phyloP scores from a whole-genome alignment of 495 filamentous ascomycete genomes.

The Penicillium soppii region DNA sequence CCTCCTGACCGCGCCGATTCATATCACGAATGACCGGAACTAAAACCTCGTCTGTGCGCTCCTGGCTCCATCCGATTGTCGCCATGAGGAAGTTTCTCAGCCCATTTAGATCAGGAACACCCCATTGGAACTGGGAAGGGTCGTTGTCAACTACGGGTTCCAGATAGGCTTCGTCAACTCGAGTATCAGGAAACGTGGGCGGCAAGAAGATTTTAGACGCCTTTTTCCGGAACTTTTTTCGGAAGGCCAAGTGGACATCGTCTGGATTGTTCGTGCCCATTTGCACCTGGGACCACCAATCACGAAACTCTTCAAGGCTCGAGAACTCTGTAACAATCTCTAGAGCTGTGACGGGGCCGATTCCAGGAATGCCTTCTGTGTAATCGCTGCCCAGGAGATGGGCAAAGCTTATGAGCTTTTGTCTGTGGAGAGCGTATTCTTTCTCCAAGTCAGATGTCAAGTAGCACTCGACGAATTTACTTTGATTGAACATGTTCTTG shows the following conservation, averaged over 20 bases:
- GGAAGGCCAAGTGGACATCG: conserved; percentile 57
- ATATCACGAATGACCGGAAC: conserved; percentile 93
- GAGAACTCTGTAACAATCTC: conserved; percentile 92
- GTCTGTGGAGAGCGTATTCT: conserved; percentile 79
- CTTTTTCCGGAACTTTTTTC: conserved; percentile 80
- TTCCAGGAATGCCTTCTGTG: conserved; percentile 83
- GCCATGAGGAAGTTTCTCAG: conserved; percentile 83
- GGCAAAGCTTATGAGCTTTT: conserved; percentile 81
- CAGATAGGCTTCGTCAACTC: conserved; percentile 79
- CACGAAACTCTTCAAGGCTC: conserved; percentile 63
- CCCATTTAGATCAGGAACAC: conserved; percentile 86
- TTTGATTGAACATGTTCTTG: conserved; percentile 99
- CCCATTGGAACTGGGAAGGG: conserved; percentile 85
- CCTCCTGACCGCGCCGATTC: conserved; percentile 81
- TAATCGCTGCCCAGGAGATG: conserved; percentile 92
- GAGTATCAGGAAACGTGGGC: conserved; percentile 68
- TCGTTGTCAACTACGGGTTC: conserved; percentile 79
- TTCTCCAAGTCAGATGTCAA: conserved; percentile 82
- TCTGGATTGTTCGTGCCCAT: conserved; percentile 39
- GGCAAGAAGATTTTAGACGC: conserved; percentile 83
- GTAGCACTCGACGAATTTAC: conserved; percentile 97
- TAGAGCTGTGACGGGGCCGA: conserved; percentile 90
- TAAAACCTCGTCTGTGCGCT: conserved; percentile 89
- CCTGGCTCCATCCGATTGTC: conserved; percentile 90
- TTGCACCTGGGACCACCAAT: conserved; percentile 87